Evolutionary conservation across 306 rosid genomes (phyloP).

Genomic region (Dalbergia cochinchinensis): DNA sequence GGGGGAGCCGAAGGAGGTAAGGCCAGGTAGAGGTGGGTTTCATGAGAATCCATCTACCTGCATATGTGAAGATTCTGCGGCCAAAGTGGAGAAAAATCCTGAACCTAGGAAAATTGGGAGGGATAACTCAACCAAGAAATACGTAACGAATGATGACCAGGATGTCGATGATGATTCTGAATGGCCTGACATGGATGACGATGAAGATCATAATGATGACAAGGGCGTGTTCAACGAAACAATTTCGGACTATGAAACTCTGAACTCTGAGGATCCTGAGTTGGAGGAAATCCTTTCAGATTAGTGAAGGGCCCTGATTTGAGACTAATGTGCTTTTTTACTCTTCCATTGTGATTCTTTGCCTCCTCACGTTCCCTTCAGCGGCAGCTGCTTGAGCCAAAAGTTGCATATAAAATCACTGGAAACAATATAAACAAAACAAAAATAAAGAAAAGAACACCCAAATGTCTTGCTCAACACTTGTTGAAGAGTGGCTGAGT

Average conservation of each 20-base stretch:
- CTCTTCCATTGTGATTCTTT: conserved; percentile 37
- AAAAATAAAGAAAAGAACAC: background rate
- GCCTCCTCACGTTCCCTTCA: conserved; percentile 24
- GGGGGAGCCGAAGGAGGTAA: conserved; percentile 92
- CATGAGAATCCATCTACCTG: conserved; percentile 96
- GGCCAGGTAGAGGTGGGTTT: conserved; percentile 97
- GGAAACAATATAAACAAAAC: background rate
- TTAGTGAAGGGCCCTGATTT: conserved; percentile 49
- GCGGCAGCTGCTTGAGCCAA: conserved; percentile 40
- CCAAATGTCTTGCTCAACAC: background rate
- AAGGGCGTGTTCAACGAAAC: conserved; percentile 63
- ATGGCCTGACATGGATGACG: conserved; percentile 74
- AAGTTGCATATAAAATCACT: conserved; percentile 43
- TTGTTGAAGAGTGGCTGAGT: background rate
- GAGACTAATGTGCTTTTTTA: conserved; percentile 28
- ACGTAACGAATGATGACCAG: conserved; percentile 52
- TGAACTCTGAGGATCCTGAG: conserved; percentile 81
- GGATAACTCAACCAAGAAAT: conserved; percentile 56
- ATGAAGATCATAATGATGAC: conserved; percentile 73
- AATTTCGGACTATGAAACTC: conserved; percentile 68
- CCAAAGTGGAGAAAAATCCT: conserved; percentile 54
- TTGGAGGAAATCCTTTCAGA: conserved; percentile 94
- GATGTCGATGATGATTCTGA: conserved; percentile 71
- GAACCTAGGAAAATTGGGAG: conserved; percentile 66
- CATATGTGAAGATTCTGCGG: conserved; percentile 81